Percentiles rank a stretch among this genome's conserved stretches.
Conservation (phyloP, 768 basidiomycete genomes). For the Suillus lakei region DNA sequence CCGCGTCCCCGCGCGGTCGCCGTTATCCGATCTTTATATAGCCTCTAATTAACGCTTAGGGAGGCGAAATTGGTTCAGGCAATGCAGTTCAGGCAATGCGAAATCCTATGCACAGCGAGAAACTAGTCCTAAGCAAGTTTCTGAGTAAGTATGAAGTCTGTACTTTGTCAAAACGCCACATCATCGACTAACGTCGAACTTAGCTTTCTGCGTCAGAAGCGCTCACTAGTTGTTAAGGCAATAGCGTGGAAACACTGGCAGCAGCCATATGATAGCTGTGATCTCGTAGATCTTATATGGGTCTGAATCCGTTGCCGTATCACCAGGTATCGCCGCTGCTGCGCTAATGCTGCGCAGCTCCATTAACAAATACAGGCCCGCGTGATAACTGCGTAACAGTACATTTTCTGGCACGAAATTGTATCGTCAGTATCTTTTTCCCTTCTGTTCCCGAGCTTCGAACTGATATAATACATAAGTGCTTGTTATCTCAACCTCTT, state of each 20-base stretch:
- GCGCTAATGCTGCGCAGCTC: constrained; percentile 12
- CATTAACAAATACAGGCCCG: constrained; percentile 1
- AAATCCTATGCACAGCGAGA: neutral
- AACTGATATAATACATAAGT: constrained; percentile 5
- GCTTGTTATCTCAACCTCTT: neutral
- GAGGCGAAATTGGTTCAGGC: neutral
- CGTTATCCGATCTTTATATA: neutral
- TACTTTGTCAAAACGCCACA: neutral
- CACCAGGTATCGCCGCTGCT: neutral
- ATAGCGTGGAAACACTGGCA: neutral
- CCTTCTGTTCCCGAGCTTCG: neutral
- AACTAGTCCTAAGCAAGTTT: neutral
- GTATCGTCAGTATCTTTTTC: neutral
- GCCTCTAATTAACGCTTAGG: neutral
- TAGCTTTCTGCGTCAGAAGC: neutral
- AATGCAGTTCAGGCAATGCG: neutral
- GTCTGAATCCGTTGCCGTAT: neutral
- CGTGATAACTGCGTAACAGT: neutral
- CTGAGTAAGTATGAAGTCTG: neutral
- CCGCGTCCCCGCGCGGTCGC: too few relatives aligned
- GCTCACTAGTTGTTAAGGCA: neutral
- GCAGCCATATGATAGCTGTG: neutral
- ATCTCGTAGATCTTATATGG: too few relatives aligned
- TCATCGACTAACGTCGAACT: neutral
- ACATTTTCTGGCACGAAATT: neutral